Evolutionary conservation across 2,329 filamentous ascomycete genomes (phyloP).

Genomic region (Basipetospora sp.): DNA sequence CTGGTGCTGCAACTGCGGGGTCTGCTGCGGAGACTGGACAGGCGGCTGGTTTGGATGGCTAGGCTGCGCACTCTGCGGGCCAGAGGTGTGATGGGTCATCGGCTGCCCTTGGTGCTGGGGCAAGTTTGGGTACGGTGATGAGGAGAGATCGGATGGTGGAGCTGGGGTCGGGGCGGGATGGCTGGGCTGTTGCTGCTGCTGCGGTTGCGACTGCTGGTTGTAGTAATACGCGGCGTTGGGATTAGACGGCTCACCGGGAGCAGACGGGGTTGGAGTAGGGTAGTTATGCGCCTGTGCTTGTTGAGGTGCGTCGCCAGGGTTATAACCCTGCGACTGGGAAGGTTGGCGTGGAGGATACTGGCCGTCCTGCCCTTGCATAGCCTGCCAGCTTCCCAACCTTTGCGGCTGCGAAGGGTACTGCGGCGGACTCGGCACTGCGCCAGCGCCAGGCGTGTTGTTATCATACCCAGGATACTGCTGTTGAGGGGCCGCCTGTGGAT

Average conservation of each 20-base stretch:
- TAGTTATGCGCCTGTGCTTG: conserved; percentile 19
- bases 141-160: conserved; percentile 25
- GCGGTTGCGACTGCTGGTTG: conserved; percentile 9
- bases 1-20: conserved; percentile 12
- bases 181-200: conserved; percentile 4
- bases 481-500: conserved; percentile 21
- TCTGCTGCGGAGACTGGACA: conserved; percentile 17
- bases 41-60: conserved; percentile 18
- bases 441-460: conserved; percentile 16
- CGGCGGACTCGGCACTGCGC: conserved; percentile 23
- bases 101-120: conserved; percentile 16
- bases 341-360: conserved; percentile 2
- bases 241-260: conserved; percentile 11
- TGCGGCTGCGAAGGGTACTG: conserved; percentile 33
- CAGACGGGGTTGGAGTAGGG: conserved; percentile 14
- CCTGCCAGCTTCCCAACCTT: conserved; percentile 37
- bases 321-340: no score
- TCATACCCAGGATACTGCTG: conserved; percentile 29
- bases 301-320: not conserved
- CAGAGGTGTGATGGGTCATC: conserved; percentile 11
- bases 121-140: conserved; percentile 39
- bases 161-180: conserved; percentile 13
- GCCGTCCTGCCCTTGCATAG: conserved; percentile 10
- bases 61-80: conserved; percentile 14
- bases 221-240: conserved; percentile 2